These are phyloP conservation scores for Aspergillus olivimuriae DNA, from an alignment of 495 filamentous ascomycete genomes.

Conservation along the genomic window DNA sequence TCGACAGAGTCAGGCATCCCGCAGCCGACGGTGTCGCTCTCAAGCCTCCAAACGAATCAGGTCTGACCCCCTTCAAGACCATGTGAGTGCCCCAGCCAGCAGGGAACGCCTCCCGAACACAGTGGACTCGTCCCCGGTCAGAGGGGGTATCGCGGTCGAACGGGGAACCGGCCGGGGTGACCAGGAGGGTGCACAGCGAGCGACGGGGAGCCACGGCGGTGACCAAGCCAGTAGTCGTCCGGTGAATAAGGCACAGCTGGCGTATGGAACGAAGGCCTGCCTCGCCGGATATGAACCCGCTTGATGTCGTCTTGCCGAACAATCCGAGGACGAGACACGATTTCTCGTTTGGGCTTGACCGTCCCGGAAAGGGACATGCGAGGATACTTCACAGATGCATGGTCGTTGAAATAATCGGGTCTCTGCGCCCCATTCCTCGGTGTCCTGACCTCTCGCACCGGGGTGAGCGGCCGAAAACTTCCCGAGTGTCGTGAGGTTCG, in stretches of 20 bases:
- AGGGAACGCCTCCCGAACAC: no score
- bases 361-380: constrained; percentile 5
- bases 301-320: constrained; percentile 32
- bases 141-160: no score
- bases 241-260: constrained; percentile 26
- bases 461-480: constrained; percentile 15
- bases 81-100: no score
- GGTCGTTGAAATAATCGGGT: constrained; percentile 1
- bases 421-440: constrained; percentile 7
- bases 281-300: constrained; percentile 27
- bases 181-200: neutral
- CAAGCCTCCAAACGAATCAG: no score
- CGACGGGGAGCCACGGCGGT: neutral
- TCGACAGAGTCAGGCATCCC: no score
- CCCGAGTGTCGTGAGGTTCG: constrained; percentile 15
- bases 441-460: constrained; percentile 19
- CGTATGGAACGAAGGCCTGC: constrained; percentile 21
- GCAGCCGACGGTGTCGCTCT: no score
- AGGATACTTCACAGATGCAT: constrained; percentile 5
- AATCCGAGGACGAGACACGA: constrained; percentile 30
- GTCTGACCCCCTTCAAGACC: no score
- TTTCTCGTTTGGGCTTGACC: constrained; percentile 18
- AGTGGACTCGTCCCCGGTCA: no score
- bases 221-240: constrained; percentile 28
- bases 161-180: neutral